Evolutionary conservation across 2,329 filamentous ascomycete genomes (phyloP), one percentile per base, ranked within the genome.

Genomic region (Thielaviopsis punctulata): DNA sequence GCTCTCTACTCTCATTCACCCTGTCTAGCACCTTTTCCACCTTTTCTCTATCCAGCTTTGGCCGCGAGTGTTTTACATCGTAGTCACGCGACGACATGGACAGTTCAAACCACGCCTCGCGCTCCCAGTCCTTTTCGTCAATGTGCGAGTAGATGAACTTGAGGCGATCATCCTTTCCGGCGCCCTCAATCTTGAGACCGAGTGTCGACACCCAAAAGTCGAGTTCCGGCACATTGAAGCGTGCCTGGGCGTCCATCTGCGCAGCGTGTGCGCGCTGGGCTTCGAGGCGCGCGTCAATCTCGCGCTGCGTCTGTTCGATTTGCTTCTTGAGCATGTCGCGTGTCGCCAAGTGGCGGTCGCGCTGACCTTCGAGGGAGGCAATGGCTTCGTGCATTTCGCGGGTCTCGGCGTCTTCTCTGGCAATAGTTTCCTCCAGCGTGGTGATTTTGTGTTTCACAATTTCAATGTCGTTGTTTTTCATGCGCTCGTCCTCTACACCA

Each of bases 131-230:
- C 60, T 80, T 78, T 69, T 94, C 87, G 62, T 93, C 80, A 45
- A 96, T 72, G 64, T 93, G 86, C 24, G 80, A 84, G 63, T 87
- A 98, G 2, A 92, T 77, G 64, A 98, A 95, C 66, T 90, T 90
- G 59, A 98, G 72, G 23, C 85, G 76, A 66, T 95, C 89, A 57
- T 86, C 81, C 62, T 79, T 77, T 1, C 86, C 89, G 0, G 86
- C 85, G 1, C 90, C 90, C 63, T 96, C 90, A 62, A 98, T 93
- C 56, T 84, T 74, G 63, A 96, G 66, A 54, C 90, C 89, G 55
- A 98, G 71, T 63, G 90, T 92, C 52, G 83, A 84, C 64, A 94
- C 85, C 92, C 92, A 98, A 64, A 96, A 96, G 59, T 89, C 85
- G 45, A 98, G 74, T 69, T 98, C 92, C 0, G 92, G 92, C 44